phyloP scores from a whole-genome alignment of 106 monocot genomes.

The Apostasia ramifera region DNA sequence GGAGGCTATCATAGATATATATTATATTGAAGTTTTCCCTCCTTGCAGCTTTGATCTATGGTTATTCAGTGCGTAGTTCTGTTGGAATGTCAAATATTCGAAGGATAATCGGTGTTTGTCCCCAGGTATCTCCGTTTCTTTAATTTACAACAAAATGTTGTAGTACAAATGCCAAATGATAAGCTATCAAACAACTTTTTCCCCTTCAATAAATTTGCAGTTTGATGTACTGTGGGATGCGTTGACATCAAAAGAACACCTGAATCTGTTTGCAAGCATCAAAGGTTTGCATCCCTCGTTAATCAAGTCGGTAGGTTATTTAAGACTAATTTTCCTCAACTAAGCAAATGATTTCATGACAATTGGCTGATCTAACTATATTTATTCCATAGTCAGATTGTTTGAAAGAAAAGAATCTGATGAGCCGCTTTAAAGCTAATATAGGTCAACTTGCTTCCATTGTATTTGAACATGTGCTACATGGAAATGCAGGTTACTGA shows the following conservation, averaged over 20 bases:
- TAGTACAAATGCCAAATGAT: not conserved
- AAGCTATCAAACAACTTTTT: not conserved
- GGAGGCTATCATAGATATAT: not conserved
- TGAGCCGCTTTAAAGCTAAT: not conserved
- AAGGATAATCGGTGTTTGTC: conserved; percentile 87
- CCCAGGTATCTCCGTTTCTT: conserved; percentile 47
- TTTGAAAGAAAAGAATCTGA: not conserved
- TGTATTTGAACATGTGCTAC: not conserved
- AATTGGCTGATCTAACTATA: not conserved
- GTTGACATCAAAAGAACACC: conserved; percentile 73
- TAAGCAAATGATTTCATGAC: not conserved
- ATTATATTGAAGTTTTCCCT: not conserved
- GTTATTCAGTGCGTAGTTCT: conserved; percentile 64
- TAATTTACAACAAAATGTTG: not conserved
- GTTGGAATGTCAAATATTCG: conserved; percentile 85
- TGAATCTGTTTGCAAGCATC: conserved; percentile 78
- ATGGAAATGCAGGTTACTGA: conserved; percentile 47
- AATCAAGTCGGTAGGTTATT: conserved; percentile 64
- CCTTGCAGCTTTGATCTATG: conserved; percentile 76
- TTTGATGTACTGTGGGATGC: conserved; percentile 97
- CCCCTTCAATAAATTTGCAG: conserved; percentile 20
- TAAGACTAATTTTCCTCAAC: not conserved
- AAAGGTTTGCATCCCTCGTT: conserved; percentile 71
- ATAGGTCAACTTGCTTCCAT: not conserved
- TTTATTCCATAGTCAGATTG: not conserved